Evolutionary conservation across 208 protist species (phyloP), one percentile per base, ranked within the genome.

Genomic region (Polymyxa betae): DNA sequence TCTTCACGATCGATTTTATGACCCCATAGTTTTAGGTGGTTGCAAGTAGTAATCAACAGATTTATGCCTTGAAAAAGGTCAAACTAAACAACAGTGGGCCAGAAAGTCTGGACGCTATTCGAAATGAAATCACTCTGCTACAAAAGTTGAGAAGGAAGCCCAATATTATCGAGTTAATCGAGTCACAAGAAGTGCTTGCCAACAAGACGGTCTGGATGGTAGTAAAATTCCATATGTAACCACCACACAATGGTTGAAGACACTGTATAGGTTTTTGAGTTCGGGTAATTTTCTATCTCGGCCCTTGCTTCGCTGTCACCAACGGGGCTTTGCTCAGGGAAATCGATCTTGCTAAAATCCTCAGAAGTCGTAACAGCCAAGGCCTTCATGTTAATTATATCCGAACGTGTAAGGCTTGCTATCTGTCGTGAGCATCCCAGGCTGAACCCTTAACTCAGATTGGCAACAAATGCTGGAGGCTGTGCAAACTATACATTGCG

Each of bases 51-150:
- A 89, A 90, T 29, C 29, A 44, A 40, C n/a, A 72, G 0, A 87
- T 90, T n/a, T 92, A 77, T 68, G 90, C 90, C 40, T 45, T 93
- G 0, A 93, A 90, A 89, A n/a, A 49, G 24, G 77, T 90, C 24
- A 32, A 82, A 5, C 32, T 88, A 0, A 45, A 89, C 40, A 88
- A 88, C 1, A 60, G 32, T 0, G 45, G 38, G 38, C 66, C 88
- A 77, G 20, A 77, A 0, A 20, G 35, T 38, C 5, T 49, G 1
- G 44, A 91, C 38, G 24, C 32, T 20, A 89, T 93, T 64, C n/a
- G 43, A 24, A 95, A 95, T 91, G 94, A 95, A 89, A 93, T 94
- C 38, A 45, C 64, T 16, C 78, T 94, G 38, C 92, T 95, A 16
- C 1, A 44, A 44, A 16, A 29, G 38, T 77, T 94, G 0, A 40